Base-by-base conservation (phyloP, 352 stramenopile genomes). In the Phytophthora fragariaefolia region DNA sequence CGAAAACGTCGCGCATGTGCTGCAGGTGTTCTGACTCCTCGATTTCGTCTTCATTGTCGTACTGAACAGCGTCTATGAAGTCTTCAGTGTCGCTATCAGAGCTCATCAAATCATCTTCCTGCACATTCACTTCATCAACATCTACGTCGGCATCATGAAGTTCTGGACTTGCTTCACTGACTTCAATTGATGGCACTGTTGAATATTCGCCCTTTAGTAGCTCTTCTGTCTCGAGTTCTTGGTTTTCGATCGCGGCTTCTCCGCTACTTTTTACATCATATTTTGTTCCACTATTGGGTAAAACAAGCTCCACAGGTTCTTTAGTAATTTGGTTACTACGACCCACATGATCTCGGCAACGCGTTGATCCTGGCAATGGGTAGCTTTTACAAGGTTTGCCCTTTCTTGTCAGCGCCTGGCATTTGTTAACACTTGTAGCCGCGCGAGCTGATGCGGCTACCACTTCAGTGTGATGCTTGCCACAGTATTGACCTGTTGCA, bases 21-120 rank as follows among this genome's bases (percentile, higher is more conserved):
- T 96, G 87, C 20, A 95, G 55, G 52, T 93, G 83, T 18, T 94
- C 90, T 0, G 82, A 92, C 42, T 95, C 87, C 28, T 93, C 82
- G 2, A 85, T 74, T 74, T 94, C 85, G 36, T 92, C 85, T 42
- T 78, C 76, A 52, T 78, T 82, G 26, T 77, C 77, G 57, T 66
- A 77, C 38, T 57, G 45, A 7, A 73, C 49, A 38, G 71, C 50
- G 36, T 91, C 76, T 7, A 78, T 71, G 63, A 83, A 77, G 43
- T 81, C 71, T 6, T 80, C 77, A 40, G 62, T 61, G 10, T 82
- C 80, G 22, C 68, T 80, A 24, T 55, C 68, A 1, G 66, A 85
- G 12, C 63, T 63, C 23, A 24, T 72, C 10, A 71, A 58, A 13
- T 73, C 66, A 4, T 65, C 54, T 20, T 73, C 62, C 5, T 73